A percentile compares a stretch with the other conserved stretches of the same genome.
These are phyloP conservation scores for Hirschioporus abietinus DNA, from an alignment of 768 basidiomycete genomes.

Conservation along the genomic window DNA sequence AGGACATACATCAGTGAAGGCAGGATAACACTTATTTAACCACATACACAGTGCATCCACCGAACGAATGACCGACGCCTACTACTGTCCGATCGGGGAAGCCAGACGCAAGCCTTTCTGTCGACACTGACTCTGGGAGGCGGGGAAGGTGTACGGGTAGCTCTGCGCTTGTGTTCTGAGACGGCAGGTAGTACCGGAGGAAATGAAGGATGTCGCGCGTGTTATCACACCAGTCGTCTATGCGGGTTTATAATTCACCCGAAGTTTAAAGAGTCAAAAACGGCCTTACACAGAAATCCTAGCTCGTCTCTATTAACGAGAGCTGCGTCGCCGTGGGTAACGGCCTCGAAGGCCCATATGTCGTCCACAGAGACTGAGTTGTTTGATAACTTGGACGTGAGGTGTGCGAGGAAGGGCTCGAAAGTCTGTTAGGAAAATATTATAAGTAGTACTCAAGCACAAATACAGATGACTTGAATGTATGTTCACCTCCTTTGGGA, in stretches of 20 bases:
- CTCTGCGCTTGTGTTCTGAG: constrained; percentile 13
- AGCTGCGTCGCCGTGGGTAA: constrained; percentile 83
- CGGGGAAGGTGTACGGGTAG: constrained; percentile 53
- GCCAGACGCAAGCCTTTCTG: constrained; percentile 39
- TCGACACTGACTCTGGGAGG: constrained; percentile 37
- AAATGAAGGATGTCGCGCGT: constrained; percentile 77
- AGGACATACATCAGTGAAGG: background rate
- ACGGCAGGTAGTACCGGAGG: constrained; percentile 60
- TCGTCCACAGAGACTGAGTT: constrained; percentile 44
- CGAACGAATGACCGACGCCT: constrained; percentile 79
- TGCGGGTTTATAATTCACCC: background rate
- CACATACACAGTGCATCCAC: constrained; percentile 71
- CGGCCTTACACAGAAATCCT: constrained; percentile 51
- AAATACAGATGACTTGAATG: background rate
- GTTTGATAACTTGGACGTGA: constrained; percentile 42
- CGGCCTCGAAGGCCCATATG: constrained; percentile 79
- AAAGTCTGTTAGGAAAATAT: constrained; percentile 49
- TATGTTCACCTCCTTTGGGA: constrained; percentile 71
- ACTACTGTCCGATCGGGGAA: constrained; percentile 52
- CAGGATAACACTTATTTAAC: constrained; percentile 1
- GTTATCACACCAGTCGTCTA: constrained; percentile 78
- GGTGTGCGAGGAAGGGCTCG: constrained; percentile 57
- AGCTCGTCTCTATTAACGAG: constrained; percentile 57
- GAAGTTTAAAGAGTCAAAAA: constrained; percentile 3
- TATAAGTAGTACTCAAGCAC: constrained; percentile 1